Conservation (phyloP, 306 rosid species). For the Ochetophila trinervis region DNA sequence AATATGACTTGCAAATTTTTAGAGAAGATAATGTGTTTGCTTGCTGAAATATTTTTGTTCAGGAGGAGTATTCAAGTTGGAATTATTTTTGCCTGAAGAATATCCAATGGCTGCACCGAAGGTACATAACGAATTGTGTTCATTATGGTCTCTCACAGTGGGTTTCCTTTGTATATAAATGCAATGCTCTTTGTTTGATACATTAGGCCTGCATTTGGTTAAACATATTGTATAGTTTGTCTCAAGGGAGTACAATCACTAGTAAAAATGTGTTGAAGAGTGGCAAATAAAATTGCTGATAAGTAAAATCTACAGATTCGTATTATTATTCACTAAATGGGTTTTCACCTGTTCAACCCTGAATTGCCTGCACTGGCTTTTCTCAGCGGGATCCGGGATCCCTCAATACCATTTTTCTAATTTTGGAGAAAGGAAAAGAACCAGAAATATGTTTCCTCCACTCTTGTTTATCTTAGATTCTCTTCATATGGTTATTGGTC, state of each 20-base stretch:
- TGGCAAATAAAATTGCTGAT: too few species aligned
- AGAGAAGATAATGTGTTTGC: conserved; percentile 10
- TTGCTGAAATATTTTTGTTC: conserved; percentile 14
- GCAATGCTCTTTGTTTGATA: too few species aligned
- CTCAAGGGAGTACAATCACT: too few species aligned
- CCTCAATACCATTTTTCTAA: too few species aligned
- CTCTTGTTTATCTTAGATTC: conserved; percentile 7
- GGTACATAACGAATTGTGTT: conserved; percentile 41
- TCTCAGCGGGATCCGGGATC: too few species aligned
- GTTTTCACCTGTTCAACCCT: too few species aligned
- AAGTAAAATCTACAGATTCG: too few species aligned
- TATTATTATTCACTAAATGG: too few species aligned
- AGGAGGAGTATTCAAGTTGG: conserved; percentile 99
- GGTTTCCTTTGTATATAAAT: background rate
- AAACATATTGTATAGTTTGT: too few species aligned
- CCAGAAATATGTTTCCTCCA: background rate
- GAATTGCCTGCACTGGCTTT: too few species aligned
- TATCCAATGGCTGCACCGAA: conserved; percentile 99
- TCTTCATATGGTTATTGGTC: background rate
- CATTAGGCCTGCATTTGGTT: too few species aligned
- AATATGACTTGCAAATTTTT: background rate
- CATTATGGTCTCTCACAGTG: background rate
- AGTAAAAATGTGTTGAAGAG: too few species aligned
- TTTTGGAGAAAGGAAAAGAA: background rate
- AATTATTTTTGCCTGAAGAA: conserved; percentile 94